Base-by-base conservation (phyloP, 192 early-diverging fungal species). In the Gryganskiella cystojenkinii region DNA sequence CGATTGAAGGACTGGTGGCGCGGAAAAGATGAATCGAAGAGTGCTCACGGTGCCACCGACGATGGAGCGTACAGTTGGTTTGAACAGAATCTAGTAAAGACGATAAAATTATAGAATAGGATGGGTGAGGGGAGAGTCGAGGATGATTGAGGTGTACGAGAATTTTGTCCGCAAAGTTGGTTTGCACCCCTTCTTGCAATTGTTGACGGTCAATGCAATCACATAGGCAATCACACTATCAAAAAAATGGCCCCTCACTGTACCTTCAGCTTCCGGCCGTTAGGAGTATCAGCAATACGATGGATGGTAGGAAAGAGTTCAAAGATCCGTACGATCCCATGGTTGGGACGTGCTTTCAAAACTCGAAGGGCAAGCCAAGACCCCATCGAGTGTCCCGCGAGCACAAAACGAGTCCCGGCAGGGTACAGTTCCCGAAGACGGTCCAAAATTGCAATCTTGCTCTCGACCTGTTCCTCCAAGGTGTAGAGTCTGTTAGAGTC, bases 291-390 rank as follows among this genome's bases (percentile, higher is more conserved):
- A 2, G 86, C 89, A 46, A 97, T 95, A 22, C 89, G 70, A 25
- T 90, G 90, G 10, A 97, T 66, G 1, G 94, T 92, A 19, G 95
- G 95, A 64, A 96, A 97, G 50, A 97, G 78, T 0, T 80, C 75
- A 61, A 94, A 88, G 6, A 91, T 56, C 17, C 86, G 88, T 35
- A 81, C 71, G n/a, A 95, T 88, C 24, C 84, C 82, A 55, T 85
- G 85, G 45, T 87, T 67, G 17, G 92, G 89, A 7, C 89, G 82
- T 42, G 83, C 84, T 46, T 88, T 86, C 11, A 95, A 71, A 35
- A 88, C 49, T 56, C 79, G 50, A 25, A 67, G 51, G 1, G 69
- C 78, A 44, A 94, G 83, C 67, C 86, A 92, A 0, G 87, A 68
- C 0, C 93, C 93, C 56, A 94, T 84, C 7, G 87, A 89, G 71